Evolutionary conservation across 2,329 filamentous ascomycete genomes (phyloP), one percentile per base, ranked within the genome.

Genomic region (Colletotrichum tanaceti): DNA sequence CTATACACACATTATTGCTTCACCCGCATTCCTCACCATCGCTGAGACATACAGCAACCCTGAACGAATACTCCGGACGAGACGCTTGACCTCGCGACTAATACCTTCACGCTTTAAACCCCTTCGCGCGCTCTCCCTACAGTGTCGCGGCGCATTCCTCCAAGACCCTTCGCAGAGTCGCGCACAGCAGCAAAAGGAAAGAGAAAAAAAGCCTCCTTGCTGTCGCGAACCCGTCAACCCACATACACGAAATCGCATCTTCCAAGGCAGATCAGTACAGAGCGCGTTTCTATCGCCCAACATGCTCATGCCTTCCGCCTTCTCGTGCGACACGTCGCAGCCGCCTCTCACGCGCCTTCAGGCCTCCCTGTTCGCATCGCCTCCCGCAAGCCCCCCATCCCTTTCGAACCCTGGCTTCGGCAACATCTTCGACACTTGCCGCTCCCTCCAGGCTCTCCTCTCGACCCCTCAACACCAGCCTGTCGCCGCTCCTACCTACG

Each of bases 251-350:
- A 35, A 41, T 55, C 38, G 18, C 24, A n/a, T 35, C 57, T 13
- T 24, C 35, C 46, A 52, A 50, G 24, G 39, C 57, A 50, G 18
- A 50, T 24, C 24, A 28, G n/a, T 35, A 52, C 54, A 32, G 52
- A 57, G 35, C 35, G 46, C 60, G 57, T 55, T 58, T 52, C 58
- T 24, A 49, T 20, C 65, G 57, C 58, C 65, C 71, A 81, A 71
- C 24, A 90, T 90, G 87, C 78, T 89, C 67, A 83, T 89, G 70
- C 87, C 87, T 22, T 89, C 87, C 38, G 85, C 87, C 43, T 77
- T 89, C 52, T 80, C 84, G 38, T 89, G 87, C 84, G 87, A 89
- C 76, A 77, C 83, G 75, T 83, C 84, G 80, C 84, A 83, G 67
- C 75, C 80, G 64, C 78, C 78, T 53, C 76, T 79, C 73, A 80